Percentiles rank a stretch among this genome's conserved stretches.
Evolutionary conservation across 345 rosid genomes (phyloP).

Genomic region (Gossypium rotundifolium): DNA sequence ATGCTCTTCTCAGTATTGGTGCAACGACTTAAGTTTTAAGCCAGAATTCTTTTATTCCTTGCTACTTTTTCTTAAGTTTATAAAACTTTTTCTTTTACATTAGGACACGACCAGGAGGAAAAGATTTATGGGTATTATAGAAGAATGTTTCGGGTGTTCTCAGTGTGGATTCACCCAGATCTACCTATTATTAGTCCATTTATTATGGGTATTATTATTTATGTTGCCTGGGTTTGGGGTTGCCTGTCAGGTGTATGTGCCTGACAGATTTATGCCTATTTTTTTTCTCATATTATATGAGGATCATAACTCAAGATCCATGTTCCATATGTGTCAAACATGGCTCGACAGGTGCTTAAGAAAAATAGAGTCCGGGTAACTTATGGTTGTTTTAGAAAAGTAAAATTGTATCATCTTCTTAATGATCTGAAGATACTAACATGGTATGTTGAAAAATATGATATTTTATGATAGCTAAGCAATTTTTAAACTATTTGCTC

Average conservation of each 20-base stretch:
- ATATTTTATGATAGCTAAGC: not conserved
- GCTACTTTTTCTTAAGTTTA: not conserved
- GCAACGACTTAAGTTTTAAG: not conserved
- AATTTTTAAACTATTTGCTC: not conserved
- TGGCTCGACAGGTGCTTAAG: not conserved
- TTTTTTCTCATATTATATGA: not conserved
- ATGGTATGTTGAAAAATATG: not conserved
- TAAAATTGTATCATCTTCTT: not conserved
- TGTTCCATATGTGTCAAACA: not conserved
- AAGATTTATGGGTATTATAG: not conserved
- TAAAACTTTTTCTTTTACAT: not conserved
- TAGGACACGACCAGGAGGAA: not conserved
- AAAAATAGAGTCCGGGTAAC: not conserved
- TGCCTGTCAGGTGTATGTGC: not conserved
- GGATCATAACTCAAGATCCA: not conserved
- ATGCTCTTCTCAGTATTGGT: not conserved
- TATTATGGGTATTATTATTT: not conserved
- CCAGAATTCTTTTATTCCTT: not conserved
- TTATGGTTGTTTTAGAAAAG: not conserved
- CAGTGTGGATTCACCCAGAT: not conserved
- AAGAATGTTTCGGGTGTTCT: not conserved
- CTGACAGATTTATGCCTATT: not conserved
- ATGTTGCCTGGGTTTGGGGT: not conserved
- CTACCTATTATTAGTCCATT: not conserved
- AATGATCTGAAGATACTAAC: not conserved